Conservation (phyloP, 345 rosid genomes). For the Trapa incisa region DNA sequence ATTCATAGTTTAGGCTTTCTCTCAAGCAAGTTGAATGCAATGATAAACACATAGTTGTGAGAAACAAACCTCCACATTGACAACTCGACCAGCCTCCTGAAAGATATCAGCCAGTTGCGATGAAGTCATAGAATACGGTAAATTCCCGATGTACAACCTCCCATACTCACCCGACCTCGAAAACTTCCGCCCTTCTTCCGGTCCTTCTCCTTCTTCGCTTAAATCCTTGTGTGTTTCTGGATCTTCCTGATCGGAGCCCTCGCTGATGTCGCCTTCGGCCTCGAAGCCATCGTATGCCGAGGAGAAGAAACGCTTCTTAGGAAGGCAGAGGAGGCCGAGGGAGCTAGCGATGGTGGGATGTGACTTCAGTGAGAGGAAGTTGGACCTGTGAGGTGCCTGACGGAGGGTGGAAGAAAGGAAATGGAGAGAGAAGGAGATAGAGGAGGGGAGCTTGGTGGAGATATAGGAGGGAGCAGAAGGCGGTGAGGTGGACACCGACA, state of each 20-base stretch:
- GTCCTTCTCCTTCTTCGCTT: slow-evolving; percentile 16
- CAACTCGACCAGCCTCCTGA: slow-evolving; percentile 60
- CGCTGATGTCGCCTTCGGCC: slow-evolving; percentile 14
- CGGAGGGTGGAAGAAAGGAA: slow-evolving; percentile 10
- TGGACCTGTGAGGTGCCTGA: slow-evolving; percentile 33
- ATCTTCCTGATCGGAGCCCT: slow-evolving; percentile 16
- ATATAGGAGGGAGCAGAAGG: slow-evolving; percentile 16
- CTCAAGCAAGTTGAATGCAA: background rate
- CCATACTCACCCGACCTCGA: slow-evolving; percentile 34
- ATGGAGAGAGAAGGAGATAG: slow-evolving; percentile 9
- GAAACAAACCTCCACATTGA: slow-evolving; percentile 49
- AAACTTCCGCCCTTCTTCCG: slow-evolving; percentile 10
- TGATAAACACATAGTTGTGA: background rate
- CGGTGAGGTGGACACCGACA: slow-evolving; percentile 17
- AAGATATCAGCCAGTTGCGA: slow-evolving; percentile 49
- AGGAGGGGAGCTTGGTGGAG: slow-evolving; percentile 14
- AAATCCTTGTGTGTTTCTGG: slow-evolving; percentile 9
- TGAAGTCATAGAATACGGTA: slow-evolving; percentile 64
- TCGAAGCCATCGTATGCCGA: slow-evolving; percentile 26
- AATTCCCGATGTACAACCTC: slow-evolving; percentile 71
- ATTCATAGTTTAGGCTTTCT: background rate
- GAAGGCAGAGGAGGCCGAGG: slow-evolving; percentile 6
- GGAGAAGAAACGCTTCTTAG: slow-evolving; percentile 16
- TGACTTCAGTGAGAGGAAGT: slow-evolving; percentile 17
- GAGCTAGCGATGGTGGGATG: slow-evolving; percentile 12